phyloP scores from a whole-genome alignment of 169 alveolate species.

The Eimeria sp. region DNA sequence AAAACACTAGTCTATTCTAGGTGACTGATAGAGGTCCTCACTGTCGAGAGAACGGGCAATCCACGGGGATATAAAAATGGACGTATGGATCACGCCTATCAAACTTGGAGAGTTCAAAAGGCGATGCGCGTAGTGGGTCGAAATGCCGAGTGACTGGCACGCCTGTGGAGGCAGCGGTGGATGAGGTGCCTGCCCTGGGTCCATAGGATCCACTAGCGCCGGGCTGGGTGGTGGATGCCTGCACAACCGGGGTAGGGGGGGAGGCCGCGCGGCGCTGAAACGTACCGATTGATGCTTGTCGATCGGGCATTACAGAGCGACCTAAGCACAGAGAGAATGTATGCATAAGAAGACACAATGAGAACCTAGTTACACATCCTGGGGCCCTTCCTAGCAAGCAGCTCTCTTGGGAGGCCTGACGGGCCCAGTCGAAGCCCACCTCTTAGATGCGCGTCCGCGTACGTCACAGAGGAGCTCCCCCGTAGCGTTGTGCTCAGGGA shows the following conservation, averaged over 20 bases:
- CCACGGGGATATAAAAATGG: conserved; percentile 91
- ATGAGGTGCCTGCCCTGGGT: neutral
- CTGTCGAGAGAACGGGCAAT: conserved; percentile 89
- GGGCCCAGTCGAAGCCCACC: conserved; percentile 9
- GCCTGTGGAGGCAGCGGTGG: conserved; percentile 22
- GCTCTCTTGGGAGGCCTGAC: neutral
- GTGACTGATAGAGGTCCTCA: neutral
- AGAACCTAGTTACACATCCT: too few species aligned
- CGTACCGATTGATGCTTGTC: neutral
- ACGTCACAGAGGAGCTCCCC: neutral
- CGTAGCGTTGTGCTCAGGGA: neutral
- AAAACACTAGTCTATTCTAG: neutral
- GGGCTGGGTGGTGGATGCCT: conserved; percentile 1
- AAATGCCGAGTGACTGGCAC: conserved; percentile 74
- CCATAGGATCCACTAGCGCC: conserved; percentile 8
- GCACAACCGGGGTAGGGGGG: conserved; percentile 8
- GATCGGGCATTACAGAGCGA: neutral
- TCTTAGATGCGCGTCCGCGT: conserved; percentile 1
- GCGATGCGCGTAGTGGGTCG: conserved; percentile 70
- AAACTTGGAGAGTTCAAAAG: conserved; percentile 80
- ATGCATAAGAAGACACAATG: neutral
- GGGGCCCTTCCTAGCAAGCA: neutral
- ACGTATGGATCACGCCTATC: conserved; percentile 88
- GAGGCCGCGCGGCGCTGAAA: neutral
- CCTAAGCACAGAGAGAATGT: neutral